Conservation (phyloP, 805 yeast genomes). For the Kuraishia borneana region DNA sequence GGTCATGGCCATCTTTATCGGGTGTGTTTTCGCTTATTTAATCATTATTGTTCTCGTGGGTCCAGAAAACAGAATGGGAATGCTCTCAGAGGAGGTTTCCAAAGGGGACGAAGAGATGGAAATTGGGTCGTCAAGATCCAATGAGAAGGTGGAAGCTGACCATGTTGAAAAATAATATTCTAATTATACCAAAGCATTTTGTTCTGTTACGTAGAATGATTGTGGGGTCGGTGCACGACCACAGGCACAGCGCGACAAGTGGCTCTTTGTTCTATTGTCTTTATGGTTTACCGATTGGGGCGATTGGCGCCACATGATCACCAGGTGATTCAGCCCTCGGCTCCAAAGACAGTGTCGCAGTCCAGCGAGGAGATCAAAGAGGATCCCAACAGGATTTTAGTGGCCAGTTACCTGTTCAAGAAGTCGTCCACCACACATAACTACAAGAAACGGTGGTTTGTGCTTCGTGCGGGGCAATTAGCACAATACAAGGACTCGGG, state of each 20-base stretch:
- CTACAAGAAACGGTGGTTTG: slow-evolving; percentile 30
- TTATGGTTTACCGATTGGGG: no score
- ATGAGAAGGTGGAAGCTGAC: background rate
- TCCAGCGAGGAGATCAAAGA: slow-evolving; percentile 3
- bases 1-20: slow-evolving; percentile 62
- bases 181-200: no score
- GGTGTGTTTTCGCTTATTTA: slow-evolving; percentile 47
- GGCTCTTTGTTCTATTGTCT: no score
- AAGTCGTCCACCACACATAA: slow-evolving; percentile 20
- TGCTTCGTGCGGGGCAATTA: slow-evolving; percentile 24
- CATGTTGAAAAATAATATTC: background rate
- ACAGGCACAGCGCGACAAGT: no score
- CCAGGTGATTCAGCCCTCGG: background rate
- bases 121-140: background rate
- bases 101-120: no score
- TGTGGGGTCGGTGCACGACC: no score
- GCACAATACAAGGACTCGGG: slow-evolving; percentile 25
- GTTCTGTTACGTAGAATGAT: no score
- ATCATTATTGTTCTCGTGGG: slow-evolving; percentile 39
- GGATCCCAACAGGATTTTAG: slow-evolving; percentile 11
- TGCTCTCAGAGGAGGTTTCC: background rate
- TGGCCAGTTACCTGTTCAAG: slow-evolving; percentile 19
- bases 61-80: slow-evolving; percentile 30
- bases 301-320: background rate
- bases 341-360: background rate